Percentiles rank a stretch among this genome's conserved stretches.
Evolutionary conservation across 176 grass and related monocot genomes (phyloP).

Genomic region (Pontederia paniculata): DNA sequence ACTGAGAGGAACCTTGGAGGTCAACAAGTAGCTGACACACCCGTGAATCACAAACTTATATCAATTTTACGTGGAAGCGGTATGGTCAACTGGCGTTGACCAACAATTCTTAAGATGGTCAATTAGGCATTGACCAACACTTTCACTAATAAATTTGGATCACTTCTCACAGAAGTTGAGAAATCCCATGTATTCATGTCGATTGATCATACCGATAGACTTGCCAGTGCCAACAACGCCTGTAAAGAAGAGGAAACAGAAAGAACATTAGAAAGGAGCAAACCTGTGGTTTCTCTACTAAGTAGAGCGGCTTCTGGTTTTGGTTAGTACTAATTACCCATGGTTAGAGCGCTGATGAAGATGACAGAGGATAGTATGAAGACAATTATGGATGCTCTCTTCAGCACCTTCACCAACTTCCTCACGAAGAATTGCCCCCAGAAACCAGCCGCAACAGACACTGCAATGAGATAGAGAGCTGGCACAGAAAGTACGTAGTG

Average conservation of each 20-base stretch:
- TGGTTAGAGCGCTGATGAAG: slow-evolving; percentile 84
- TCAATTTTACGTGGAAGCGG: too few species aligned
- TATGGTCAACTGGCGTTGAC: too few species aligned
- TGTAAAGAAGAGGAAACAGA: slow-evolving; percentile 18
- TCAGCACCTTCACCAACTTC: slow-evolving; percentile 58
- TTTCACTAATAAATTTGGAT: too few species aligned
- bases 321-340: slow-evolving; percentile 46
- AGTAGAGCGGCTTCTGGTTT: too few species aligned
- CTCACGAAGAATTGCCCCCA: slow-evolving; percentile 87
- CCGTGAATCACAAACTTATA: too few species aligned
- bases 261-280: too few species aligned
- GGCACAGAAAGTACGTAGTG: slow-evolving; percentile 7
- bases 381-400: slow-evolving; percentile 75
- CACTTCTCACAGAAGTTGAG: slow-evolving; percentile 51
- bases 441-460: slow-evolving; percentile 82
- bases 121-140: too few species aligned
- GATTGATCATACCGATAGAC: slow-evolving; percentile 70
- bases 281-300: too few species aligned
- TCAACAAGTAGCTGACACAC: too few species aligned
- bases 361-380: slow-evolving; percentile 96
- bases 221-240: slow-evolving; percentile 70
- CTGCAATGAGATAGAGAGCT: slow-evolving; percentile 68
- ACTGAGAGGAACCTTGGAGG: too few species aligned
- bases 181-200: slow-evolving; percentile 90
- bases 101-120: too few species aligned